phyloP scores from a whole-genome alignment of 2,329 filamentous ascomycete species.

The Coleophoma crateriformis region DNA sequence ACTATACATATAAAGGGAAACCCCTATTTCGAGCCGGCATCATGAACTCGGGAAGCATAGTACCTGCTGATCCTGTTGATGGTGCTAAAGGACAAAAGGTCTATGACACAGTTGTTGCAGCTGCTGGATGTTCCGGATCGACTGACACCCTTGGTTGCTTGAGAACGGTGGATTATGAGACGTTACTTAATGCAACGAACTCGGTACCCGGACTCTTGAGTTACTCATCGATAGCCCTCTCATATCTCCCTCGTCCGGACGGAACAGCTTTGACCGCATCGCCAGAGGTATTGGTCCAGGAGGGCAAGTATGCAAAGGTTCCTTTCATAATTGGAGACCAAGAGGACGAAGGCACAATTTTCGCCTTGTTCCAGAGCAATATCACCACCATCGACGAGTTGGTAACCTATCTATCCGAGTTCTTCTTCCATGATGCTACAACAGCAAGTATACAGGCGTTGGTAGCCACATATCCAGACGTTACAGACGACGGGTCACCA shows the following conservation, averaged over 20 bases:
- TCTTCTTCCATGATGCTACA: conserved; percentile 56
- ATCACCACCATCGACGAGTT: conserved; percentile 56
- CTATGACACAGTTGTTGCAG: conserved; percentile 56
- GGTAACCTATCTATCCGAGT: conserved; percentile 51
- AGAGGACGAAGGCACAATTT: conserved; percentile 76
- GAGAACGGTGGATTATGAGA: conserved; percentile 51
- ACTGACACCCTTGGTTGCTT: conserved; percentile 61
- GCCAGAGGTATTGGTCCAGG: conserved; percentile 50
- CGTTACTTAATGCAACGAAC: conserved; percentile 60
- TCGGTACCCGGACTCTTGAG: conserved; percentile 64
- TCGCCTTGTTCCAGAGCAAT: conserved; percentile 64
- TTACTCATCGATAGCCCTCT: conserved; percentile 63
- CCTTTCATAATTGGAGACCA: conserved; percentile 68
- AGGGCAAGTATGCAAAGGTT: conserved; percentile 51
- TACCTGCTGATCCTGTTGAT: conserved; percentile 60
- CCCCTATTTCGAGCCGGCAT: conserved; percentile 71
- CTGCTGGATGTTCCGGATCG: conserved; percentile 54
- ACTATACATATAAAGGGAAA: conserved; percentile 70
- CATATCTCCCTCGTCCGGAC: conserved; percentile 71
- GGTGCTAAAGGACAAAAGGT: conserved; percentile 57
- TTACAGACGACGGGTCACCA: conserved; percentile 51
- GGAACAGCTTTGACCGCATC: conserved; percentile 55
- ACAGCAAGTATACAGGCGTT: conserved; percentile 45
- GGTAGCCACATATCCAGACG: conserved; percentile 56
- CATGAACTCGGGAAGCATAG: conserved; percentile 66